Conservation (phyloP, 2,329 filamentous ascomycete species). For the Phialocephala sp. region DNA sequence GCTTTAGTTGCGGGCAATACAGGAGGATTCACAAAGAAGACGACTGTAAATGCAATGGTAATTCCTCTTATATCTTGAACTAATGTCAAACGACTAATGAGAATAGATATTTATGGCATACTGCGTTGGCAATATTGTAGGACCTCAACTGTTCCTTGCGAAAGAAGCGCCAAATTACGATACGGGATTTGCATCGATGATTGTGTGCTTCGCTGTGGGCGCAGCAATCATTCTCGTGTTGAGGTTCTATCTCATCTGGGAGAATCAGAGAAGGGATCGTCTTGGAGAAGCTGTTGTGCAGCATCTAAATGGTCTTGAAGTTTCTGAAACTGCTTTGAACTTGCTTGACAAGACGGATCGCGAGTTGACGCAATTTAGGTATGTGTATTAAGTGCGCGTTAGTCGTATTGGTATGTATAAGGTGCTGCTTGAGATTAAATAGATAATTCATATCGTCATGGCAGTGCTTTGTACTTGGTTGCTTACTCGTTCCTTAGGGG, state of each 20-base stretch:
- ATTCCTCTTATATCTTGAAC: background rate
- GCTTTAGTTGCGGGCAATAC: constrained; percentile 67
- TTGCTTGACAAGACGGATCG: constrained; percentile 13
- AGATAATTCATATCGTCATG: too few species aligned
- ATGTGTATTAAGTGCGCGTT: background rate
- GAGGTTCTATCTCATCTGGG: constrained; percentile 29
- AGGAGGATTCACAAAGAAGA: constrained; percentile 69
- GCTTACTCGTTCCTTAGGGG: too few species aligned
- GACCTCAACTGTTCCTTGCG: constrained; percentile 63
- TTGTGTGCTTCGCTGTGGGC: constrained; percentile 16
- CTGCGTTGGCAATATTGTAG: constrained; percentile 68
- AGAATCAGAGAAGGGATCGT: constrained; percentile 29
- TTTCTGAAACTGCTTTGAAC: background rate
- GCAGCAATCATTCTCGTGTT: constrained; percentile 15
- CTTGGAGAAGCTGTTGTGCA: constrained; percentile 3
- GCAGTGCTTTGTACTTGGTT: too few species aligned
- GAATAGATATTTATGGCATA: constrained; percentile 56
- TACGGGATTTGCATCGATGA: constrained; percentile 13
- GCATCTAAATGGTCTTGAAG: constrained; percentile 2
- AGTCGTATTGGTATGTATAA: too few species aligned
- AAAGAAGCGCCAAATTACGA: constrained; percentile 62
- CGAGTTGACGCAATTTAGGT: constrained; percentile 11
- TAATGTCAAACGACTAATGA: background rate
- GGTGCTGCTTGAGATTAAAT: too few species aligned
- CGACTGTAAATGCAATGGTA: constrained; percentile 64